Base-by-base conservation (phyloP, 345 rosid species). In the Sonneratia caseolaris region DNA sequence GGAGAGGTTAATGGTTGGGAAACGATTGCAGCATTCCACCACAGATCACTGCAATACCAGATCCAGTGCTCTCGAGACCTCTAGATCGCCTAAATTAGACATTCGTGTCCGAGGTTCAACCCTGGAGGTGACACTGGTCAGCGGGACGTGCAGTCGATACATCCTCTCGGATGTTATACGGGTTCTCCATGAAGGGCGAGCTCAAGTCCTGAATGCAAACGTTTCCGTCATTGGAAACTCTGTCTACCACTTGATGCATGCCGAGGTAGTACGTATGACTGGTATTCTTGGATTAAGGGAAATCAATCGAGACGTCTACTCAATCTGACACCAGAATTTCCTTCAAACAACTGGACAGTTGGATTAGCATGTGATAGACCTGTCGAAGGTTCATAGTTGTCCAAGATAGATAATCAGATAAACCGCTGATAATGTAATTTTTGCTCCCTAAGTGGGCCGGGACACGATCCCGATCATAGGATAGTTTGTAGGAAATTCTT, bases 141-240 rank as follows among this genome's bases (percentile, higher is more conserved):
- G 67, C 69, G 82, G 80, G 55, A 16, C 35, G 16, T 80, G 76
- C 32, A 49, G 74, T 37, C 76, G 73, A 40, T 76, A 75, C 79
- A 56, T 86, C 64, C 78, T 85, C 51, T 70, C 68, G 43, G 86
- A 87, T 36, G 70, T 82, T 7, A 71, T 85, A 19, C 76, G 79
- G 35, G 75, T 85, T 70, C 79, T 87, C 24, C 76, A 79, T 1
- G 78, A 83, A 76, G 79, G 82, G 49, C 74, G 77, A 18, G 83
- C 71, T 0, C 80, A 87, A 15, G 76, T 83, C n/a, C 69, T 72
- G 5, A 77, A 71, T 71, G 87, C 86, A 40, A 87, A 70, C 55
- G 76, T 53, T 70, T 82, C 84, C 7, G 68, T 57, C 0, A 40
- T 56, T 4, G 87, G 80, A n/a, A 66, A 71, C 70, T 75, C 78